Evolutionary conservation across 768 basidiomycete genomes (phyloP).

Genomic region (Hemileccinum impolitum): DNA sequence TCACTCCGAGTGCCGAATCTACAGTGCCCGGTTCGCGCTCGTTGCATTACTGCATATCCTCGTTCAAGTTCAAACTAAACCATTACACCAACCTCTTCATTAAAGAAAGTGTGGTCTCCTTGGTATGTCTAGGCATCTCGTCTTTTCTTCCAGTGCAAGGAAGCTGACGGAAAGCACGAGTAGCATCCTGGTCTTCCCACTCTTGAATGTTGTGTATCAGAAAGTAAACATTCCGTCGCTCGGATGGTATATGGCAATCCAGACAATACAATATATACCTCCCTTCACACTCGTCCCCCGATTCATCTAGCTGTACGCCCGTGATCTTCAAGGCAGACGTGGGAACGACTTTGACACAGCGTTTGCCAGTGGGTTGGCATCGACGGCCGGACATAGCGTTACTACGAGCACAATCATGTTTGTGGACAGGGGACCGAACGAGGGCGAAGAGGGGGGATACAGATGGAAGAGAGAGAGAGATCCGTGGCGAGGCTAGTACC

Average conservation of each 20-base stretch:
- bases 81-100: background rate
- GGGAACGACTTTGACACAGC: background rate
- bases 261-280: background rate
- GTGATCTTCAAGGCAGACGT: background rate
- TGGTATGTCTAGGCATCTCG: background rate
- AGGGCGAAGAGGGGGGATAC: background rate
- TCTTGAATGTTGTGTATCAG: background rate
- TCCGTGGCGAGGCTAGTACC: no score
- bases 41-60: background rate
- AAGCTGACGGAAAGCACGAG: background rate
- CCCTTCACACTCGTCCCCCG: background rate
- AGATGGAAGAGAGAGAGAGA: background rate
- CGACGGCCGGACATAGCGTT: background rate
- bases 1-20: no score
- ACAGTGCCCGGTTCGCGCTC: background rate
- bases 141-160: no score
- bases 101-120: background rate
- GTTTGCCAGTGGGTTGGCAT: background rate
- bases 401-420: background rate
- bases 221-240: background rate
- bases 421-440: background rate
- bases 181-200: background rate
- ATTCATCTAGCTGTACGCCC: background rate
- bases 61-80: background rate
- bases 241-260: background rate